Base-by-base conservation (phyloP, 2,329 filamentous ascomycete genomes). In the Alternaria novae-zelandiae region DNA sequence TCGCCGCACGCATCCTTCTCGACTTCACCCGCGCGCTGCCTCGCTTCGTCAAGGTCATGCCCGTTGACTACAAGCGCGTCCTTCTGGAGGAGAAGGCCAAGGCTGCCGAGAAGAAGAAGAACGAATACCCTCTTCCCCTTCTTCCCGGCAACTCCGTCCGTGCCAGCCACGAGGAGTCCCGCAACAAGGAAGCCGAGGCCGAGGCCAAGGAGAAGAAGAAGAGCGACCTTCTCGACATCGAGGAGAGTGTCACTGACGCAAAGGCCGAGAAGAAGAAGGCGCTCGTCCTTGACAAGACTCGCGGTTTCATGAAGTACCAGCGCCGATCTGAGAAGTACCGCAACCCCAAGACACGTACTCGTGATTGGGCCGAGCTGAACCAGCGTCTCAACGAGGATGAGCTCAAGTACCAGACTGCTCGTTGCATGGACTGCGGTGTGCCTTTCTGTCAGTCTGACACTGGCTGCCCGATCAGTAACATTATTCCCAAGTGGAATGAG, bases 351-450 rank as follows among this genome's bases (percentile, higher is more conserved):
- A 94, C 92, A 45, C 88, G 95, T 72, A 94, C 90, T 66, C 93
- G 94, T 78, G 95, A 98, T 78, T 98, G 94, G 94, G 91, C 91
- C 44, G 95, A 98, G 83, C 87, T 98, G 50, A 96, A 91, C 63
- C 89, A 89, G 74, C 91, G 95, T 62, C 87, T 98, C 53, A 93
- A 92, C 69, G 94, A 97, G 81, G 95, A 97, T 72, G 94, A 97
- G 83, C 89, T 97, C 69, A 97, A 97, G 84, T 97, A 97, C 78
- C 95, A 98, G 82, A 91, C 94, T 50, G 95, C 95, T 65, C 92
- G 95, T 69, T 98, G 95, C 85, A 98, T 98, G 95, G 95, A 98
- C 83, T 98, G 95, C 66, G 95, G 95, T 88, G 94, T 98, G 65
- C 95, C 95, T 2, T 98, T 98, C 87, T 98, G 95, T 75, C 95